Evolutionary conservation across 2,329 filamentous ascomycete genomes (phyloP), one percentile per base, ranked within the genome.

Genomic region (Ophiostoma fasciatum): DNA sequence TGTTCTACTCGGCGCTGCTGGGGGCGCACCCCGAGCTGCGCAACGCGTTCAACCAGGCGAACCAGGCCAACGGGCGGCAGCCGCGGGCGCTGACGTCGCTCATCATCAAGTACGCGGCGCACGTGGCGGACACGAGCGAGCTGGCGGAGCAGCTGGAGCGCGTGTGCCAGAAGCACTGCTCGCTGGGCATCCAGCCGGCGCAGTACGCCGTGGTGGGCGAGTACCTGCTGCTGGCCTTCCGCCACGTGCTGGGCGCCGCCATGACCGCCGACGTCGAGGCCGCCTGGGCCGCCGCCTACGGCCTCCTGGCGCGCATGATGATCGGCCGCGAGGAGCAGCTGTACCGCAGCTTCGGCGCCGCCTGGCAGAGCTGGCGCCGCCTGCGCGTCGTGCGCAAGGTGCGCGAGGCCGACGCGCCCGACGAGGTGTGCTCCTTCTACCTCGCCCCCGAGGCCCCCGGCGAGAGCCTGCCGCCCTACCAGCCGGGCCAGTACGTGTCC

Each of bases 401-500:
- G 30, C 60, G 63, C 36, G 80, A 85, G 54, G 68, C 71, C 1
- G 69, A 74, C 36, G 80, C 85, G 54, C 68, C 71, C 1, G 69
- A 74, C 4, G 71, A 78, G 42, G 78, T 84, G 43, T 76, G 68
- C 29, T 81, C 76, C 0, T 82, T 83, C 53, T 75, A 79, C 48
- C 65, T 84, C 12, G 62, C 66, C 35, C 78, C 80, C 0, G 60
- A 34, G 7, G n/a, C 26, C 14, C 19, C 14, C 11, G 13, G 8
- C 14, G n/a, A 28, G 25, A 11, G 61, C n/a, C 59, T 85, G 28
- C 78, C 78, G 0, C 30, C 49, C 0, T 85, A 71, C 60, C 61
- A 68, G 39, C 78, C 80, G 0, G 81, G 81, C 25, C 79, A 85
- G 55, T 85, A 83, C 50, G 66, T 82, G 41, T 78, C 75, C 0